phyloP scores from a whole-genome alignment of 2,329 filamentous ascomycete species.

The Colletotrichum chlorophyti region DNA sequence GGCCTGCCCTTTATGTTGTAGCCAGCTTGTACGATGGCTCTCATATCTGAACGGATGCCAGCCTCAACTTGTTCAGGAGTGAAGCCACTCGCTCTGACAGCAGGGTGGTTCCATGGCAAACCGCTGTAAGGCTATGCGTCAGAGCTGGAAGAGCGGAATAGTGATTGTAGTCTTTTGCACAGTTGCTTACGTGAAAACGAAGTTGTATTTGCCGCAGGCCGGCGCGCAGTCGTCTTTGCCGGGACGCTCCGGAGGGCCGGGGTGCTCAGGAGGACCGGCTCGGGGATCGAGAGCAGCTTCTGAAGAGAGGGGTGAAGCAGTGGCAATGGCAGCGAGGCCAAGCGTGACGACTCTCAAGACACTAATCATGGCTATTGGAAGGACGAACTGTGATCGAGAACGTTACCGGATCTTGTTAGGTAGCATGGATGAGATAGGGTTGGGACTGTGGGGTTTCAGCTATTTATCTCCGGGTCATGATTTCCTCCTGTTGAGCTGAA shows the following conservation, averaged over 20 bases:
- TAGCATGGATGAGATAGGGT: neutral
- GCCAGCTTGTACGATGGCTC: constrained; percentile 12
- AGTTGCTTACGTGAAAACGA: constrained; percentile 8
- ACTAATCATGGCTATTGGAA: neutral
- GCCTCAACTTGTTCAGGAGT: constrained; percentile 22
- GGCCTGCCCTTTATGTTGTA: constrained; percentile 20
- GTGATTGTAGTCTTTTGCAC: too few species aligned
- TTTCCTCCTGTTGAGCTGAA: neutral
- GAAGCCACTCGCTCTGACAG: constrained; percentile 9
- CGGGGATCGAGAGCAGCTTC: neutral
- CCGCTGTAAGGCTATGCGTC: neutral
- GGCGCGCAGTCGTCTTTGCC: neutral
- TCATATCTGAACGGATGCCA: constrained; percentile 14
- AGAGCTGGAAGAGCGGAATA: neutral
- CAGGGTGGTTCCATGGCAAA: constrained; percentile 23
- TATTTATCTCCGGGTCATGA: too few species aligned
- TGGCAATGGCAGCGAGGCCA: neutral
- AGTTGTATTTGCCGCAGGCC: constrained; percentile 5
- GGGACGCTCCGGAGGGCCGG: neutral
- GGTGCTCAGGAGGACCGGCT: neutral
- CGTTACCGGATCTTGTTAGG: neutral
- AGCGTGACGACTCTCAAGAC: neutral
- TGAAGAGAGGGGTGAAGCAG: neutral
- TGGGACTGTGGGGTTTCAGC: too few species aligned
- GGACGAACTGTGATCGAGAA: neutral